Percentiles rank a stretch among this genome's conserved stretches.
Conservation (phyloP, 495 filamentous ascomycete genomes). For the Pyronema domesticum region DNA sequence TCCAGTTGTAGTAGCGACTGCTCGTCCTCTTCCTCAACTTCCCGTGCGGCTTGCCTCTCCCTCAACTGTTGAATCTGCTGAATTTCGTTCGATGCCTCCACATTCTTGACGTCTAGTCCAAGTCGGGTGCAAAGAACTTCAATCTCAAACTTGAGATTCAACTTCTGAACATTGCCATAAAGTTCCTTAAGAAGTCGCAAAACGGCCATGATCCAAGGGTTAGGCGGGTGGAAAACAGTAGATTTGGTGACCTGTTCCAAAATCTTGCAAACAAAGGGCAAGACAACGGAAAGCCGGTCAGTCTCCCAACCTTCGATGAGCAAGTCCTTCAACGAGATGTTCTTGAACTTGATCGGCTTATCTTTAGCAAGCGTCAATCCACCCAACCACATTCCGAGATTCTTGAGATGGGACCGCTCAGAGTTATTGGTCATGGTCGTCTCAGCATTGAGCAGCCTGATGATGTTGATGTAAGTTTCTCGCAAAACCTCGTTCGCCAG, state of each 20-base stretch:
- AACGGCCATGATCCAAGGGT: slow-evolving; percentile 95
- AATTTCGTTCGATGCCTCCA: slow-evolving; percentile 69
- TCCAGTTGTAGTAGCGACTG: slow-evolving; percentile 33
- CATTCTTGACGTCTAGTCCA: slow-evolving; percentile 66
- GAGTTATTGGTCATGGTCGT: slow-evolving; percentile 56
- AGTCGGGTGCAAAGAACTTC: slow-evolving; percentile 89
- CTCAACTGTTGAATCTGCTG: slow-evolving; percentile 65
- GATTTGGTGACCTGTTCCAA: slow-evolving; percentile 68
- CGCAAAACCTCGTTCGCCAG: slow-evolving; percentile 76
- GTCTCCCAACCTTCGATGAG: slow-evolving; percentile 83
- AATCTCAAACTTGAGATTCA: slow-evolving; percentile 95
- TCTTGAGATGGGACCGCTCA: slow-evolving; percentile 78
- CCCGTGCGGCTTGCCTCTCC: slow-evolving; percentile 31
- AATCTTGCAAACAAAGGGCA: slow-evolving; percentile 94
- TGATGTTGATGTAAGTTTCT: slow-evolving; percentile 79
- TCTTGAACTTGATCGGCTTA: slow-evolving; percentile 88
- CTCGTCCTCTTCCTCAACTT: slow-evolving; percentile 11
- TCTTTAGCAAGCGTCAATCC: slow-evolving; percentile 85
- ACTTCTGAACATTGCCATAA: slow-evolving; percentile 81
- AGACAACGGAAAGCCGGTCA: slow-evolving; percentile 71
- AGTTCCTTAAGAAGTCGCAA: slow-evolving; percentile 73
- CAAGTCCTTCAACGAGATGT: slow-evolving; percentile 90
- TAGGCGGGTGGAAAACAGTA: slow-evolving; percentile 79
- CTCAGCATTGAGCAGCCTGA: slow-evolving; percentile 76
- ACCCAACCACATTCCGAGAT: slow-evolving; percentile 80